Evolutionary conservation across 2,329 filamentous ascomycete species (phyloP).

Genomic region (Diaporthe humulicola): DNA sequence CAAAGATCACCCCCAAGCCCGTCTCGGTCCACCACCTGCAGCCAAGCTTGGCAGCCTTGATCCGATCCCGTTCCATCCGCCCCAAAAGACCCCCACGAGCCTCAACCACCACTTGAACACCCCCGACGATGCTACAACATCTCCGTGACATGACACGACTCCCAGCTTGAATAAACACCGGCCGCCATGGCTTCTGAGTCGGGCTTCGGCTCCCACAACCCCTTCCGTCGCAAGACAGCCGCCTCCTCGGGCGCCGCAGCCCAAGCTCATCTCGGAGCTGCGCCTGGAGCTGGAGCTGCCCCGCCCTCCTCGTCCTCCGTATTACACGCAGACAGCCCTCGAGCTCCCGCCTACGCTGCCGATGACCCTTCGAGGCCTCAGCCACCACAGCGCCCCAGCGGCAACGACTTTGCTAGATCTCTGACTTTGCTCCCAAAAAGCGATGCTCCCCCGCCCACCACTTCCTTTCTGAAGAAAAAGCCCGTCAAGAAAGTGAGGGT

Average conservation of each 20-base stretch:
- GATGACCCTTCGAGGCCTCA: not conserved
- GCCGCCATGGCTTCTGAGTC: conserved; percentile 51
- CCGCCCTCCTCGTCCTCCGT: conserved; percentile 33
- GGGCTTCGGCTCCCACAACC: conserved; percentile 62
- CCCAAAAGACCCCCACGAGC: conserved; percentile 4
- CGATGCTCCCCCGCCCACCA: conserved; percentile 47
- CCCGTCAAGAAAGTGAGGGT: conserved; percentile 77
- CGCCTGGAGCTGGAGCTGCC: conserved; percentile 38
- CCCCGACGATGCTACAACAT: conserved; percentile 20
- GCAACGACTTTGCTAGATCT: conserved; percentile 48
- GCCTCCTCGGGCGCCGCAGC: conserved; percentile 29
- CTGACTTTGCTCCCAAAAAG: conserved; percentile 49
- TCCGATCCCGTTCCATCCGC: conserved; percentile 27
- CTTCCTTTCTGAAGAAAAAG: conserved; percentile 60
- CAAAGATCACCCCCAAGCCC: not conserved
- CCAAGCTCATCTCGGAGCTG: conserved; percentile 22
- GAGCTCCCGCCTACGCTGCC: conserved; percentile 6
- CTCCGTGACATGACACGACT: conserved; percentile 19
- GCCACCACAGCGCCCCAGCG: conserved; percentile 47
- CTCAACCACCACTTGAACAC: conserved; percentile 1
- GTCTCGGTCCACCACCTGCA: conserved; percentile 26
- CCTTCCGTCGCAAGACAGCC: conserved; percentile 62
- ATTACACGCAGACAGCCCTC: conserved; percentile 29
- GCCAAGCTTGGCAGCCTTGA: conserved; percentile 25
- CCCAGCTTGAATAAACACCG: conserved; percentile 33